A percentile compares a stretch with the other conserved stretches of the same genome.
These are phyloP conservation scores for Sideroxylon spinosum DNA, from an alignment of 179 eudicot species.

Conservation along the genomic window DNA sequence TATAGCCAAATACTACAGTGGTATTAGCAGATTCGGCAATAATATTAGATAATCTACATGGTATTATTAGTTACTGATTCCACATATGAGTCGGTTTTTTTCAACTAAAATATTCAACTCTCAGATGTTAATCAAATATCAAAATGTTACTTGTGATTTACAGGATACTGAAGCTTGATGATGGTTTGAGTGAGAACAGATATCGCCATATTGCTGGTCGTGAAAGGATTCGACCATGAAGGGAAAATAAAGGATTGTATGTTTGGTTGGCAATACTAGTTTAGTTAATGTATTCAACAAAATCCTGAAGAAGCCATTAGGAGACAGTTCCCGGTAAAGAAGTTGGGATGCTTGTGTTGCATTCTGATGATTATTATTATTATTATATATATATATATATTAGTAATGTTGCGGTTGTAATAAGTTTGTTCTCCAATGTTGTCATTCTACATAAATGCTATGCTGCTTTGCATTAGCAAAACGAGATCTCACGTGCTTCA, in stretches of 20 bases:
- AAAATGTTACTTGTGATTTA: not conserved
- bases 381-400: no score
- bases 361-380: not conserved
- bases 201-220: not conserved
- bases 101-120: not conserved
- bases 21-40: no score
- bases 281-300: not conserved
- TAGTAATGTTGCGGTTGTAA: not conserved
- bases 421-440: not conserved
- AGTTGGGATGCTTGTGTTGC: not conserved
- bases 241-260: not conserved
- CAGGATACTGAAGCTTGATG: slow-evolving; percentile 3
- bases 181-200: not conserved
- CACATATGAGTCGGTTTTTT: not conserved
- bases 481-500: not conserved
- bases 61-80: no score
- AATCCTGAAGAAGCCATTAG: not conserved
- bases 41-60: not conserved
- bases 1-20: no score
- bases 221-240: not conserved
- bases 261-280: not conserved
- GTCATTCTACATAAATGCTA: not conserved
- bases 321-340: not conserved
- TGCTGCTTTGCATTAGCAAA: not conserved
- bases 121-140: not conserved